Evolutionary conservation across 176 grass and related monocot genomes (phyloP).

Genomic region (Bonia amplexicaulis): DNA sequence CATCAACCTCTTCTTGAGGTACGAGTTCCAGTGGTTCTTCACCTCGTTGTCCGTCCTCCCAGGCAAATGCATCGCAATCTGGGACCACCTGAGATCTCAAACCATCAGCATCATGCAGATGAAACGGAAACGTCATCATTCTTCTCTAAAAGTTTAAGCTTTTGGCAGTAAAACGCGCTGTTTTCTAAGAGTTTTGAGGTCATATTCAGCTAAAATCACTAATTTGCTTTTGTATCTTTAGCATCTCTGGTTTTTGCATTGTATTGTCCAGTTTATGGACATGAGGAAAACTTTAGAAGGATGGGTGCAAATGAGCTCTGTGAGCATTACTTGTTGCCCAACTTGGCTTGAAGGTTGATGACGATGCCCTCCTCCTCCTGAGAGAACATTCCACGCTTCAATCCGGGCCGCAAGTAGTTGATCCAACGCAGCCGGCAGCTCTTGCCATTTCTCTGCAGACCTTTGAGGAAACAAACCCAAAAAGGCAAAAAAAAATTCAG

Average conservation of each 20-base stretch:
- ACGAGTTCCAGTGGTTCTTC: slow-evolving; percentile 91
- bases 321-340: slow-evolving; percentile 77
- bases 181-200: background rate
- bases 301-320: background rate
- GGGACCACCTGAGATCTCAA: slow-evolving; percentile 62
- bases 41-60: slow-evolving; percentile 92
- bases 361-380: slow-evolving; percentile 64
- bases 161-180: background rate
- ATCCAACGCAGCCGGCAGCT: slow-evolving; percentile 92
- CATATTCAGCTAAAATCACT: background rate
- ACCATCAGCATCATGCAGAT: slow-evolving; percentile 9
- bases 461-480: slow-evolving; percentile 19
- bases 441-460: slow-evolving; percentile 84
- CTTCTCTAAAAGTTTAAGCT: background rate
- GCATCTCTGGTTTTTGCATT: background rate
- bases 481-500: slow-evolving; percentile 3
- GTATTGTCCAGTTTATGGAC: background rate
- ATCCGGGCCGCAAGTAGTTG: slow-evolving; percentile 72
- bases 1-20: slow-evolving; percentile 75
- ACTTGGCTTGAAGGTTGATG: slow-evolving; percentile 61
- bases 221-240: background rate
- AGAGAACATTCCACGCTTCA: slow-evolving; percentile 75
- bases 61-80: slow-evolving; percentile 79
- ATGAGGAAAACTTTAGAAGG: background rate
- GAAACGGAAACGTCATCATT: background rate